Conservation (phyloP, 148 eudicot species). For the Rhododendron mucronatum region DNA sequence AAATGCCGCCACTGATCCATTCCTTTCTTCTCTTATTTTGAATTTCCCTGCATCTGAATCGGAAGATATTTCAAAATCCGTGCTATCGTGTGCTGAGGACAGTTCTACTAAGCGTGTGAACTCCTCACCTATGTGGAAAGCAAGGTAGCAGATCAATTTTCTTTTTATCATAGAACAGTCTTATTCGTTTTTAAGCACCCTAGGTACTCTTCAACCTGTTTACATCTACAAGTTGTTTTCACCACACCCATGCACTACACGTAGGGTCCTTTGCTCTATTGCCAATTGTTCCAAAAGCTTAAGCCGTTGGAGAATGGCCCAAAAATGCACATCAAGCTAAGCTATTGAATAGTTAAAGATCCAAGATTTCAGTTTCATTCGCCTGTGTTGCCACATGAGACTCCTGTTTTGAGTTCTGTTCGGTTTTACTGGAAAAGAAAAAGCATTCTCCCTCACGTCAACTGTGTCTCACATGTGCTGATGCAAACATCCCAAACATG, state of each 20-base stretch:
- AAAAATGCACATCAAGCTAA: not conserved
- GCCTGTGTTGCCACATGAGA: not conserved
- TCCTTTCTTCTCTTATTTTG: slow-evolving; percentile 69
- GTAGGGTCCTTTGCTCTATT: not conserved
- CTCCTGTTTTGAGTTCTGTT: not conserved
- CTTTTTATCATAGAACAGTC: not conserved
- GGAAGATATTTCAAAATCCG: slow-evolving; percentile 67
- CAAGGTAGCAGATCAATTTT: slow-evolving; percentile 44
- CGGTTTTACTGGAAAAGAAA: not conserved
- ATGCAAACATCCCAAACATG: not conserved
- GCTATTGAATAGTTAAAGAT: not conserved
- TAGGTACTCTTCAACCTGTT: not conserved
- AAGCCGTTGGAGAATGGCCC: not conserved
- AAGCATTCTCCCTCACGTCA: not conserved
- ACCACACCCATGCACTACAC: not conserved
- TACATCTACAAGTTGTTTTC: not conserved
- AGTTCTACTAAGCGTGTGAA: slow-evolving; percentile 32
- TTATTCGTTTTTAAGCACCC: not conserved
- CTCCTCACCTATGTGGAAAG: slow-evolving; percentile 55
- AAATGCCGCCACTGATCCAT: slow-evolving; percentile 46
- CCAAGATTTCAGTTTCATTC: not conserved
- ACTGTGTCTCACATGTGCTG: not conserved
- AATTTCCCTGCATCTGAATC: slow-evolving; percentile 60
- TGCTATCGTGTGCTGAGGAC: slow-evolving; percentile 56
- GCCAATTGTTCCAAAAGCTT: not conserved